A percentile compares a stretch with the other conserved stretches of the same genome.
These are phyloP conservation scores for Colletotrichum australisinense DNA, from an alignment of 2,329 filamentous ascomycete species.

Conservation along the genomic window DNA sequence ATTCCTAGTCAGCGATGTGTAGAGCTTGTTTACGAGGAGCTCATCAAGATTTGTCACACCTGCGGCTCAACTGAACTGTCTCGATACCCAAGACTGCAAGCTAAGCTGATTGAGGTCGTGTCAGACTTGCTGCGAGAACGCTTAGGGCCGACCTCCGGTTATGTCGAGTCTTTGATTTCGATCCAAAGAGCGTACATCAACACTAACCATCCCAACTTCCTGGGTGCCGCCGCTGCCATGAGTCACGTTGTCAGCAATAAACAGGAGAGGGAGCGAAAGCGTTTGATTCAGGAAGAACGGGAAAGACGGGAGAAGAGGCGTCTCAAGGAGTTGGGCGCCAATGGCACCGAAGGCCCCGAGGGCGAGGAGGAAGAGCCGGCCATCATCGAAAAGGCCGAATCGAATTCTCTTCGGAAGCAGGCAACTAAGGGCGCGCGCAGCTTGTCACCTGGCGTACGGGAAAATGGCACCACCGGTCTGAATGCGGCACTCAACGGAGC, in stretches of 20 bases:
- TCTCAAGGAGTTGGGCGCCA: conserved; percentile 85
- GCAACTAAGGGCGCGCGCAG: conserved; percentile 74
- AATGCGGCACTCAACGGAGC: conserved; percentile 75
- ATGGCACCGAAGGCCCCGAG: conserved; percentile 77
- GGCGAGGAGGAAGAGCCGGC: conserved; percentile 71
- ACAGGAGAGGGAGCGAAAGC: conserved; percentile 92
- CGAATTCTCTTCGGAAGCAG: conserved; percentile 61
- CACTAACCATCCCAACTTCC: conserved; percentile 98
- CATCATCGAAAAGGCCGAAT: conserved; percentile 64
- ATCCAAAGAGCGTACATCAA: conserved; percentile 99
- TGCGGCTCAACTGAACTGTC: conserved; percentile 95
- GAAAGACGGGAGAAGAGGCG: conserved; percentile 86
- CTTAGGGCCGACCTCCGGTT: conserved; percentile 86
- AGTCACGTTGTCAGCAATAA: conserved; percentile 94
- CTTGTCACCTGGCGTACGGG: conserved; percentile 83
- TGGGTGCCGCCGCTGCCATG: conserved; percentile 97
- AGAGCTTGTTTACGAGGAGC: conserved; percentile 96
- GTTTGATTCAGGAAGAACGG: conserved; percentile 82
- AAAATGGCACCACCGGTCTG: conserved; percentile 72
- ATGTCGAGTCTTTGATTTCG: conserved; percentile 96
- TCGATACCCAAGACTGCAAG: conserved; percentile 91
- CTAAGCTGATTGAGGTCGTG: conserved; percentile 97
- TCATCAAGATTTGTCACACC: conserved; percentile 99
- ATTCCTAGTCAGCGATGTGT: conserved; percentile 96
- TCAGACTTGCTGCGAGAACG: conserved; percentile 94